Conservation (phyloP, 768 basidiomycete genomes). For the Rickenella mellea region DNA sequence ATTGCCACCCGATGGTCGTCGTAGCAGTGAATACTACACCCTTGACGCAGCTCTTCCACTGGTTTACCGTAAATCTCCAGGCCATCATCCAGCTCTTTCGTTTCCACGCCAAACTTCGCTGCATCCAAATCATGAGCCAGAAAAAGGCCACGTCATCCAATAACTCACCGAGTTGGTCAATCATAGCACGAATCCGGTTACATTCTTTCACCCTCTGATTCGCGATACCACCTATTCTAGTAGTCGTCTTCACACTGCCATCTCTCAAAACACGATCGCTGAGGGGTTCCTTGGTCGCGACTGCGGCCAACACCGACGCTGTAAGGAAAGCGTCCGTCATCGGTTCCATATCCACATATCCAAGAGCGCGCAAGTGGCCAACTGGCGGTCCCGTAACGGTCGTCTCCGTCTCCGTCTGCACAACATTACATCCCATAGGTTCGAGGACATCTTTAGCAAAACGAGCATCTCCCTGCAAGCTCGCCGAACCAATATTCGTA, state of each 20-base stretch:
- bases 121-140: background rate
- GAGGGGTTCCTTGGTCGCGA: conserved; percentile 40
- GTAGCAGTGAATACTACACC: conserved; percentile 88
- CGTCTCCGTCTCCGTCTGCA: conserved; percentile 81
- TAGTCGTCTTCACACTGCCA: conserved; percentile 29
- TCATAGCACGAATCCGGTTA: conserved; percentile 94
- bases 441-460: conserved; percentile 91
- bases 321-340: conserved; percentile 99
- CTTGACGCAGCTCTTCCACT: conserved; percentile 47
- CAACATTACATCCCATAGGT: conserved; percentile 89
- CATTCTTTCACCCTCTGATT: conserved; percentile 99
- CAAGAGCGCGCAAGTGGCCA: conserved; percentile 73
- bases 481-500: conserved; percentile 79
- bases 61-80: conserved; percentile 82
- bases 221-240: conserved; percentile 88
- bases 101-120: conserved; percentile 94
- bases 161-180: conserved; percentile 75
- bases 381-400: conserved; percentile 86
- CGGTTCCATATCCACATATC: conserved; percentile 93
- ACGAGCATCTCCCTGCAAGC: conserved; percentile 93
- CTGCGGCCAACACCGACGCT: conserved; percentile 85
- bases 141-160: conserved; percentile 2
- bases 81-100: conserved; percentile 87
- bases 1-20: conserved; percentile 99
- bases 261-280: conserved; percentile 35